phyloP scores from a whole-genome alignment of 768 basidiomycete genomes.

The Tylopilus felleus region DNA sequence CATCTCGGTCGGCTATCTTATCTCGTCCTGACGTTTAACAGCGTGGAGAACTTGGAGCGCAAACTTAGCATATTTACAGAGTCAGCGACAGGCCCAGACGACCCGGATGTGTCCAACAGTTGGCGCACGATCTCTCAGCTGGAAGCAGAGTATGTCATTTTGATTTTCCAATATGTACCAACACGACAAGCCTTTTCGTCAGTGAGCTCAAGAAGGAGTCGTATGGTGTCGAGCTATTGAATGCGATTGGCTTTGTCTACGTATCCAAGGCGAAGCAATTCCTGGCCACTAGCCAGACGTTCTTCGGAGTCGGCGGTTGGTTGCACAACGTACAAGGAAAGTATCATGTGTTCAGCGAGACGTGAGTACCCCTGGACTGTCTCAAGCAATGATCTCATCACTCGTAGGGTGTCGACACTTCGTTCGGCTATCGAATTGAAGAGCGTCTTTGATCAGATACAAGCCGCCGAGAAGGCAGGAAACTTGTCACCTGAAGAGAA shows the following conservation, averaged over 20 bases:
- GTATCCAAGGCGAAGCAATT: slow-evolving; percentile 78
- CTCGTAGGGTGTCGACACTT: slow-evolving; percentile 70
- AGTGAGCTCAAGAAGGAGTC: slow-evolving; percentile 84
- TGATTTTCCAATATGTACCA: neutral
- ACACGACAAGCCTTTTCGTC: slow-evolving; percentile 3
- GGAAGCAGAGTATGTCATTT: slow-evolving; percentile 72
- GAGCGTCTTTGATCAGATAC: slow-evolving; percentile 86
- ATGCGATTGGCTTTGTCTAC: slow-evolving; percentile 87
- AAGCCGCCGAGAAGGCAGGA: slow-evolving; percentile 84
- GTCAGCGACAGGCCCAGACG: slow-evolving; percentile 66
- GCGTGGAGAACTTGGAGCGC: slow-evolving; percentile 69
- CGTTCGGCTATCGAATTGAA: slow-evolving; percentile 88
- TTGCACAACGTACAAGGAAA: slow-evolving; percentile 89
- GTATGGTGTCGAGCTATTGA: slow-evolving; percentile 82
- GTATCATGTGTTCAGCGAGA: slow-evolving; percentile 92
- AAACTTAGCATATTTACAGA: slow-evolving; percentile 89
- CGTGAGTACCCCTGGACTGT: slow-evolving; percentile 47
- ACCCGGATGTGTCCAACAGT: slow-evolving; percentile 64
- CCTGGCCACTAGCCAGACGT: slow-evolving; percentile 65
- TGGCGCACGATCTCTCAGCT: slow-evolving; percentile 76
- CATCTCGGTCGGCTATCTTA: neutral
- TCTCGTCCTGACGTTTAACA: slow-evolving; percentile 9
- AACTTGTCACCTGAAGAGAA: slow-evolving; percentile 76
- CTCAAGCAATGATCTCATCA: neutral
- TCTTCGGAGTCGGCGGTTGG: slow-evolving; percentile 88